Evolutionary conservation across 352 stramenopile species (phyloP), one percentile per base, ranked within the genome.

Genomic region (Phytophthora multivora): DNA sequence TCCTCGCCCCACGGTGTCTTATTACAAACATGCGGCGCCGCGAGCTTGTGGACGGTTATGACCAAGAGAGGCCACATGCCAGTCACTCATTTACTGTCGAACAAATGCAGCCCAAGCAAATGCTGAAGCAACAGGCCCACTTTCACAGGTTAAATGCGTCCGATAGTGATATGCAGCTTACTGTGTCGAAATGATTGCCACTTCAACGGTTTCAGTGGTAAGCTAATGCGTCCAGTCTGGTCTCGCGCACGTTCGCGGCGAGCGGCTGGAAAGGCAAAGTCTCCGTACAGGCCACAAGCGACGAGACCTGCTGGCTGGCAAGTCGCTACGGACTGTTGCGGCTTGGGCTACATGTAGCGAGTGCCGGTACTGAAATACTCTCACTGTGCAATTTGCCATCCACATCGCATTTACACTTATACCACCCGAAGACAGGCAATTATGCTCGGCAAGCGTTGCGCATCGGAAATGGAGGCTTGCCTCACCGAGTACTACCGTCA

Each of bases 401-500:
- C 11, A 16, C 40, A 15, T 64, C 67, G n/a, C 62, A 80, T 36
- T 70, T 61, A 51, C 40, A 63, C 49, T 61, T 56, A 30, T 49
- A 56, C 31, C 39, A 55, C 8, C 53, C 63, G 28, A 63, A 55
- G 18, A 59, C 69, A 41, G 19, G n/a, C 33, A 63, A 60, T 52
- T 12, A 83, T 89, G 75, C 62, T 91, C 23, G 79, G 81, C 76
- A 93, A 93, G 69, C 81, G 84, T 69, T 80, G 67, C 73, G 75
- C 77, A 40, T 75, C 73, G 35, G 73, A 93, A 56, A 88, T 88
- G 66, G 83, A 92, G 71, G 77, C 78, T 39, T 80, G 75, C 68
- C 63, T 93, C 50, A 93, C 84, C 30, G 84, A 93, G 71, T 93
- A 86, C 73, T 93, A 93, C 70, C 81, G 84, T 56, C 81, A 89